Base-by-base conservation (phyloP, 2,329 filamentous ascomycete genomes). In the Juglanconis sp. region DNA sequence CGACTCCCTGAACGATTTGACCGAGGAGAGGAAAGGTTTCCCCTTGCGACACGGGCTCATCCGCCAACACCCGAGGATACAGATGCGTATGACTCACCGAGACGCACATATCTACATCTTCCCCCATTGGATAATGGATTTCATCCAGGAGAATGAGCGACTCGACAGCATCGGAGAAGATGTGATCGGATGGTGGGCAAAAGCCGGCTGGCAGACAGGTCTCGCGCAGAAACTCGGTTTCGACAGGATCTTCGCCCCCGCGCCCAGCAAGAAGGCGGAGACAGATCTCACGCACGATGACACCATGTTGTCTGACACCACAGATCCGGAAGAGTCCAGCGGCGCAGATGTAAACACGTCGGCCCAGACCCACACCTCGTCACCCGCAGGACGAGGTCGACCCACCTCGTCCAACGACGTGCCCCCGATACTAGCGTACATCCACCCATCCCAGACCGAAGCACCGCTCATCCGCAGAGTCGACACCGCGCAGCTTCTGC, bases 41-140 rank as follows among this genome's bases (percentile, higher is more conserved):
- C 87, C 90, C 1, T 76, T 96, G 48, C 87, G 94, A 3, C 89
- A 94, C 68, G 86, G 87, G 4, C 80, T 97, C 35, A 77, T 97
- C 11, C 83, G 86, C 60, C 86, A 85, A 65, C 88, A 96, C 69
- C 87, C 91, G 9, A 85, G 86, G 38, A 80, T 96, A 47, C 88
- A 88, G 67, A 89, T 97, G 81, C 81, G 93, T 62, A 94, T 87
- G 13, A 91, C 88, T 4, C 89, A 96, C 72, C 86, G 95, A 47
- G 94, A 98, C 72, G 91, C 94, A 0, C 94, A 98, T 71, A 89
- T 98, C 60, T 99, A 99, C 74, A 86, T 99, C 64, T 91, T 99
- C 66, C 95, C 95, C 0, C 87, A 86, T 66, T 98, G 95, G 94
- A 84, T 96, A 8, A 84, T 96, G 68, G 88, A 96, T 57, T 90